Percentiles rank a stretch among this genome's conserved stretches.
phyloP scores from a whole-genome alignment of 306 rosid genomes.

The Gynostemma pentaphyllum region DNA sequence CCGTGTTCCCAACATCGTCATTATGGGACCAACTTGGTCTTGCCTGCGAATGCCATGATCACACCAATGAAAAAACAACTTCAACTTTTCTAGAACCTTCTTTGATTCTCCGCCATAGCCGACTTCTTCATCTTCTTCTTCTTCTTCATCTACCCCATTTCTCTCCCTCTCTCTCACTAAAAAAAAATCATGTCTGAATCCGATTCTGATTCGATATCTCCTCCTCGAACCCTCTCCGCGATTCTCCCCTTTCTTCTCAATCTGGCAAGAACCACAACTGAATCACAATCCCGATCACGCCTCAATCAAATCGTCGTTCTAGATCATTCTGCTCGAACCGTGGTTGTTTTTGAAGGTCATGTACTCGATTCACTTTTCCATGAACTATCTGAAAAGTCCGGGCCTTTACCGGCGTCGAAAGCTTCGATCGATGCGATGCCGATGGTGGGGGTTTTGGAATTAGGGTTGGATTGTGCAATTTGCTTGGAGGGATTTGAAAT shows the following conservation, averaged over 20 bases:
- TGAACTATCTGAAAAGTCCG: conserved; percentile 7
- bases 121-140: not conserved
- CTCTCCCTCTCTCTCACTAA: not conserved
- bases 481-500: conserved; percentile 18
- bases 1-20: too few relatives aligned
- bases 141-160: not conserved
- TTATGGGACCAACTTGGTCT: conserved; percentile 1
- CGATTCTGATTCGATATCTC: not conserved
- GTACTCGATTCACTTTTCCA: conserved; percentile 15
- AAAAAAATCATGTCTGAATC: not conserved
- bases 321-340: conserved; percentile 9
- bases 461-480: conserved; percentile 22
- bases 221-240: not conserved
- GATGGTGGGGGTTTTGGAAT: conserved; percentile 10
- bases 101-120: not conserved
- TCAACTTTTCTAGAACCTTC: conserved; percentile 6
- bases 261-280: not conserved
- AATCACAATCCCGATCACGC: too few relatives aligned
- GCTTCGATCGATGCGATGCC: conserved; percentile 20
- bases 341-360: conserved; percentile 13
- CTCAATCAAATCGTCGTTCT: conserved; percentile 8
- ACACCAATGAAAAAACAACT: not conserved
- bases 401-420: conserved; percentile 18
- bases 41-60: not conserved
- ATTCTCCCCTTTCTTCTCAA: not conserved